phyloP scores from a whole-genome alignment of 2,329 filamentous ascomycete genomes.

The Fusarium luffae region DNA sequence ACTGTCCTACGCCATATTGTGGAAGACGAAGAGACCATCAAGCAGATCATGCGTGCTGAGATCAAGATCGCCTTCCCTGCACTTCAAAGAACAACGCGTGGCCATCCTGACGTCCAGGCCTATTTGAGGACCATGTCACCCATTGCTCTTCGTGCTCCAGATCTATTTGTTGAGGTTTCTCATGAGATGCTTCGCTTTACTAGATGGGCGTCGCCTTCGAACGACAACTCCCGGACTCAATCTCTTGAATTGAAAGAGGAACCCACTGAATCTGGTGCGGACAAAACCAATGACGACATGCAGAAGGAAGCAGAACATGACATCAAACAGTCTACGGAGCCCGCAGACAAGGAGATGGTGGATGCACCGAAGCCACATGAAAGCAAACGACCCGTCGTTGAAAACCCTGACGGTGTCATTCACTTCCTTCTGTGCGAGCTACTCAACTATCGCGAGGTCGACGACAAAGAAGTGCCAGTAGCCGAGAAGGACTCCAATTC shows the following conservation, averaged over 20 bases:
- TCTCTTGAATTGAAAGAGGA: constrained; percentile 57
- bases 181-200: constrained; percentile 84
- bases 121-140: constrained; percentile 84
- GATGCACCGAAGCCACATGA: constrained; percentile 76
- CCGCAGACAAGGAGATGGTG: constrained; percentile 67
- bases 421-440: constrained; percentile 95
- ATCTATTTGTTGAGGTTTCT: constrained; percentile 86
- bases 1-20: constrained; percentile 90
- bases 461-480: constrained; percentile 76
- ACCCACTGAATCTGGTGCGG: constrained; percentile 29
- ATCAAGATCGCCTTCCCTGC: constrained; percentile 82
- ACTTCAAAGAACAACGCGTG: constrained; percentile 60
- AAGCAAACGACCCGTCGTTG: constrained; percentile 83
- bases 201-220: constrained; percentile 63
- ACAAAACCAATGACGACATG: constrained; percentile 22
- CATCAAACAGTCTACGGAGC: constrained; percentile 70
- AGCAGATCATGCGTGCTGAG: constrained; percentile 91
- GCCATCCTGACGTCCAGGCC: constrained; percentile 71
- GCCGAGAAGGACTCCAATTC: constrained; percentile 57
- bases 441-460: constrained; percentile 90
- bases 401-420: constrained; percentile 93
- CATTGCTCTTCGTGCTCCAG: constrained; percentile 82
- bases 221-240: constrained; percentile 50
- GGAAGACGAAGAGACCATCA: constrained; percentile 91
- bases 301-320: constrained; percentile 50